Base-by-base conservation (phyloP, 116 monocot species). In the Trichopus zeylanicus region DNA sequence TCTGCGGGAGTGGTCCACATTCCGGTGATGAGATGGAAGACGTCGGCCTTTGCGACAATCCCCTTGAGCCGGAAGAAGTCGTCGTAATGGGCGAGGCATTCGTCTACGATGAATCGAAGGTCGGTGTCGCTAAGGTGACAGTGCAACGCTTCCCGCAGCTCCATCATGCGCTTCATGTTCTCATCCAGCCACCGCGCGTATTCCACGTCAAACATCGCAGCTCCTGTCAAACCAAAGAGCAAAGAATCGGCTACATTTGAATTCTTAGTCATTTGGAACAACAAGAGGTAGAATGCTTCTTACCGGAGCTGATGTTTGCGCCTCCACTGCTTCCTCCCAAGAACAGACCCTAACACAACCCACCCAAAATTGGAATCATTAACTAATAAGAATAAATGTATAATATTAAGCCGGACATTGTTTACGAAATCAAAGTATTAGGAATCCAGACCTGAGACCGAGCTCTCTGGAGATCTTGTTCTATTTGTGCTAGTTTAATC, bases 1-100 rank as follows among this genome's bases (percentile, higher is more conserved):
- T 97, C 97, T 0, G 91, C 97, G 0, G 97, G 87, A 32, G 85
- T 81, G 3, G 67, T 65, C 97, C 97, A 97, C 91, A 82, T 67
- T 25, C 97, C 97, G 22, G 81, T 82, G 37, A 91, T 79, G 61
- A 97, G 77, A 59, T 91, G 87, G 71, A 97, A 87, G 30, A 97
- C 84, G 37, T 97, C 97, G 15, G 84, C 62, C 54, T 76, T 84
- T 11, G 72, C 87, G 0, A 80, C 84, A 1, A 61, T 12, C 6
- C 60, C 67, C 56, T 91, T 97, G 21, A 97, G 38, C 21, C 53
- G 79, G 55, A 91, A 97, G 13, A 91, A 52, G 26, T 91, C 87
- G 10, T 91, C 85, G 51, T 97, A 77, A 55, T 85, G 87, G 0
- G 59, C 29, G 10, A 97, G 62, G 51, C 74, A 79, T 5, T 80